Evolutionary conservation across 495 filamentous ascomycete species (phyloP).

Genomic region (Penicillium atrosanguineum): DNA sequence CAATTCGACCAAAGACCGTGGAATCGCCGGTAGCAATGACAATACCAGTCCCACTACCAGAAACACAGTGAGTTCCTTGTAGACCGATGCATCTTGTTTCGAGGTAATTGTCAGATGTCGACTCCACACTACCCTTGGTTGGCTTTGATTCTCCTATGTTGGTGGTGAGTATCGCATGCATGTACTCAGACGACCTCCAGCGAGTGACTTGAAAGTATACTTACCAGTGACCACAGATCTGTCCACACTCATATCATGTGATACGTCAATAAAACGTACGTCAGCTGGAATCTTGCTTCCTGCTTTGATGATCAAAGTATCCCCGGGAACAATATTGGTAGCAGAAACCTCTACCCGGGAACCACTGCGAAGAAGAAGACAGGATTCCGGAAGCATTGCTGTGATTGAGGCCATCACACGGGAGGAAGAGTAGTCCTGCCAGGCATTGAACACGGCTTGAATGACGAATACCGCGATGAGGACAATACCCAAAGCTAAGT

Average conservation of each 20-base stretch:
- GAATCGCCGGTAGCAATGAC: constrained; percentile 57
- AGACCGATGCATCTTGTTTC: constrained; percentile 69
- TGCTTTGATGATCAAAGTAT: constrained; percentile 59
- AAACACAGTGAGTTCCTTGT: constrained; percentile 63
- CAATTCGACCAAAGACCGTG: constrained; percentile 63
- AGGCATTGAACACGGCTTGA: constrained; percentile 67
- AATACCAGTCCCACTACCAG: constrained; percentile 56
- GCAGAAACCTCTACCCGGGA: too few species aligned
- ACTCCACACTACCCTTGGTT: constrained; percentile 52
- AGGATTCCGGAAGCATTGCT: constrained; percentile 48
- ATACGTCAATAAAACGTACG: constrained; percentile 61
- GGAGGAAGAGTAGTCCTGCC: constrained; percentile 61
- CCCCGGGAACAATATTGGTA: constrained; percentile 62
- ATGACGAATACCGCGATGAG: constrained; percentile 62
- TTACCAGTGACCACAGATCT: constrained; percentile 67
- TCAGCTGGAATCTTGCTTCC: constrained; percentile 71
- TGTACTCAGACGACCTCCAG: too few species aligned
- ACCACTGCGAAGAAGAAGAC: too few species aligned
- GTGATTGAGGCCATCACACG: constrained; percentile 51
- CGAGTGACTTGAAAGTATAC: too few species aligned
- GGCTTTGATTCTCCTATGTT: constrained; percentile 61
- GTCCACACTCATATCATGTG: constrained; percentile 63
- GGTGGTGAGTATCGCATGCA: too few species aligned
- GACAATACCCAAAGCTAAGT: constrained; percentile 66
- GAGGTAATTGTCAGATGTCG: constrained; percentile 65